A percentile compares a stretch with the other conserved stretches of the same genome.
These are phyloP conservation scores for Colletotrichum eleusines DNA, from an alignment of 2,329 filamentous ascomycete genomes.

Conservation along the genomic window DNA sequence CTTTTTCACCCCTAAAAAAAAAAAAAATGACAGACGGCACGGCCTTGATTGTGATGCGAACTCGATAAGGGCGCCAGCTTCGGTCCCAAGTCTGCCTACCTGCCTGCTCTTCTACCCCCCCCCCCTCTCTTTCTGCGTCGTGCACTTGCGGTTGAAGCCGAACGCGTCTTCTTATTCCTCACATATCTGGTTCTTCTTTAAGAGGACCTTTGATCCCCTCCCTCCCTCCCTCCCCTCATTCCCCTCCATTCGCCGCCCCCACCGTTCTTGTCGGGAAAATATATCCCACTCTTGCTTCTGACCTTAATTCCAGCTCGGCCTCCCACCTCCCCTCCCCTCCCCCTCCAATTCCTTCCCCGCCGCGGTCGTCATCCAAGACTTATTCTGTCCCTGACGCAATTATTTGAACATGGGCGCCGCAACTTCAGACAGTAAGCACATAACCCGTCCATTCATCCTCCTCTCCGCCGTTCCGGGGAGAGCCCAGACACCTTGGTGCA, in stretches of 20 bases:
- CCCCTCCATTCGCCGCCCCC: constrained; percentile 3
- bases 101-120: no score
- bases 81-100: constrained; percentile 20
- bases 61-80: constrained; percentile 30
- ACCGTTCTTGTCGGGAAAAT: not conserved
- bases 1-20: constrained; percentile 32
- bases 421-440: constrained; percentile 36
- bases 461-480: not conserved
- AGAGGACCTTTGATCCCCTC: not conserved
- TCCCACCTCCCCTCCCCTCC: constrained; percentile 9
- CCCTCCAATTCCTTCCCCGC: constrained; percentile 1
- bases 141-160: constrained; percentile 25
- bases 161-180: constrained; percentile 6
- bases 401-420: constrained; percentile 31
- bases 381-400: constrained; percentile 29
- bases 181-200: not conserved
- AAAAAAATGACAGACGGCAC: constrained; percentile 24
- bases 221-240: not conserved
- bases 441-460: constrained; percentile 1
- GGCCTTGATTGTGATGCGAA: constrained; percentile 35
- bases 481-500: not conserved
- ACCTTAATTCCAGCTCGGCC: not conserved
- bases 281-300: constrained; percentile 18
- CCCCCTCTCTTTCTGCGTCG: constrained; percentile 9
- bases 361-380: constrained; percentile 24